Evolutionary conservation across 257 asterid species (phyloP).

Genomic region (Solanum clarkiae): DNA sequence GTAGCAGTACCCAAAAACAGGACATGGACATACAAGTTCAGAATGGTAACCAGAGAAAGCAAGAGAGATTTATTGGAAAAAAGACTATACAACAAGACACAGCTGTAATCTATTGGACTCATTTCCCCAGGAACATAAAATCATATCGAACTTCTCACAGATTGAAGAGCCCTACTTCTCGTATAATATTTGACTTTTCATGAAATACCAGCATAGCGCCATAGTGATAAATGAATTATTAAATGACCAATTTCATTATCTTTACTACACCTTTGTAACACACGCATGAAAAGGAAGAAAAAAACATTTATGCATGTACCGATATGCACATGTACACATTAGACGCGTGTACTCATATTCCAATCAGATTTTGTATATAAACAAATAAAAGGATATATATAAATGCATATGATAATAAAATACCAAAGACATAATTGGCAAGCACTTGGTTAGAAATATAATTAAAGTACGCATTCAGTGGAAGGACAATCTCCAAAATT

Average conservation of each 20-base stretch:
- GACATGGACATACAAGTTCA: background rate
- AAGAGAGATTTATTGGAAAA: background rate
- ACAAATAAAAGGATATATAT: background rate
- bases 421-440: background rate
- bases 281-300: background rate
- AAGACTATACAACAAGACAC: background rate
- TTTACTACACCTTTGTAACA: background rate
- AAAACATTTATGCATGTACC: background rate
- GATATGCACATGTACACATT: background rate
- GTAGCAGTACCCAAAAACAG: background rate
- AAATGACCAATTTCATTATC: background rate
- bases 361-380: background rate
- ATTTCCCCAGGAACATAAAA: background rate
- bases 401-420: background rate
- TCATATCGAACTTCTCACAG: background rate
- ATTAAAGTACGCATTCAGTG: background rate
- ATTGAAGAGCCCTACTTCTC: background rate
- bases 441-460: background rate
- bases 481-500: background rate
- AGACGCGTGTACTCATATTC: background rate
- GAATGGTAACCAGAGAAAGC: background rate
- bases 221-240: background rate
- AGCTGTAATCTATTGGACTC: background rate
- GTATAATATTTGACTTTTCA: background rate
- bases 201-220: background rate